Percentiles rank a stretch among this genome's conserved stretches.
These are phyloP conservation scores for Phytophthora quininea DNA, from an alignment of 352 stramenopile species.

Conservation along the genomic window DNA sequence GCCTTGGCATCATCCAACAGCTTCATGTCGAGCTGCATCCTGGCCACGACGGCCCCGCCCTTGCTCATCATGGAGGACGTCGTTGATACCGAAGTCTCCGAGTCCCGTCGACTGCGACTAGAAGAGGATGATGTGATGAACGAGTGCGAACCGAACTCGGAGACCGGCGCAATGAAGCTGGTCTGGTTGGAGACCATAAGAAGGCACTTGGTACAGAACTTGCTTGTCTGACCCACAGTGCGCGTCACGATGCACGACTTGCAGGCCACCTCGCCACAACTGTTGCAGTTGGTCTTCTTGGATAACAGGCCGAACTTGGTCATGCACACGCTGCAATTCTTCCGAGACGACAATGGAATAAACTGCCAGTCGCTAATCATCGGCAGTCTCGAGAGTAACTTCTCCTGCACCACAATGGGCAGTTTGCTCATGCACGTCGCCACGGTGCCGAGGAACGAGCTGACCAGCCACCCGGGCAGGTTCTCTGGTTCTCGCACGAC, in stretches of 20 bases:
- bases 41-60: constrained; percentile 6
- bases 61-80: constrained; percentile 31
- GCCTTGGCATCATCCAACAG: constrained; percentile 40
- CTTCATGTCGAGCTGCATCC: constrained; percentile 50
- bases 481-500: constrained; percentile 47
- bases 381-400: constrained; percentile 46
- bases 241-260: constrained; percentile 77
- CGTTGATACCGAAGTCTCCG: constrained; percentile 34
- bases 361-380: constrained; percentile 57
- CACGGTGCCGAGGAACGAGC: constrained; percentile 47
- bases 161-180: constrained; percentile 29
- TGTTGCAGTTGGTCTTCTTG: constrained; percentile 79
- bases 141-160: constrained; percentile 34
- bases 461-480: constrained; percentile 46
- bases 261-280: constrained; percentile 79
- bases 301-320: constrained; percentile 69
- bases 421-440: constrained; percentile 49
- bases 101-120: constrained; percentile 31
- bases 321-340: constrained; percentile 68
- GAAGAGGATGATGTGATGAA: constrained; percentile 41
- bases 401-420: constrained; percentile 57
- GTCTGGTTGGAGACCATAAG: constrained; percentile 55
- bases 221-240: constrained; percentile 50
- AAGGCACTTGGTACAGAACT: constrained; percentile 81
- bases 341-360: constrained; percentile 51